Percentiles rank a stretch among this genome's conserved stretches.
Evolutionary conservation across 2,329 filamentous ascomycete genomes (phyloP).

Genomic region (Diaporthe sp.): DNA sequence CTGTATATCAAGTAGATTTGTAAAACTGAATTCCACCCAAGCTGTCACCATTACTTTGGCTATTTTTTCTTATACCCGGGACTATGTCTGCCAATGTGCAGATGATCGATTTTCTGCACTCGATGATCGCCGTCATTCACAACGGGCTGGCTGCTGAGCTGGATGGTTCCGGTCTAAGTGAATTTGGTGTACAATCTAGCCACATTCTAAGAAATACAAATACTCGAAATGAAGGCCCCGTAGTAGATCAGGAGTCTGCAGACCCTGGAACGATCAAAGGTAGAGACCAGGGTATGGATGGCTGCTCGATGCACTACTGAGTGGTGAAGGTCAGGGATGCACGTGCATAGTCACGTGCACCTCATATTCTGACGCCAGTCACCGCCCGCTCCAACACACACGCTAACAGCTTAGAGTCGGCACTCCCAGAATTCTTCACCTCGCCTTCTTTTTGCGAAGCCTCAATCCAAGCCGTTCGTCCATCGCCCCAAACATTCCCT

Average conservation of each 20-base stretch:
- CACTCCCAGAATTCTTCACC: background rate
- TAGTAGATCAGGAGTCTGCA: background rate
- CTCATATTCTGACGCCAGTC: background rate
- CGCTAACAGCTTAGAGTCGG: background rate
- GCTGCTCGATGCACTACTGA: too few species aligned
- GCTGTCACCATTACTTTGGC: background rate
- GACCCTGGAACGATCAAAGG: too few species aligned
- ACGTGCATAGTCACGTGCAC: background rate
- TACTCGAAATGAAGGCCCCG: background rate
- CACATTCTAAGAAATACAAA: rapidly evolving
- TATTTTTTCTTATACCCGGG: too few species aligned
- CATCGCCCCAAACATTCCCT: constrained; percentile 8
- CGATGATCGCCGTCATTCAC: background rate
- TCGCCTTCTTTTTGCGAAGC: background rate
- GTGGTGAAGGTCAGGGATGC: background rate
- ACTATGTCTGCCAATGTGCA: too few species aligned
- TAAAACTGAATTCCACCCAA: background rate
- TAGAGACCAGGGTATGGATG: background rate
- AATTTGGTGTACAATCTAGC: background rate
- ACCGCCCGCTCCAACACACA: constrained; percentile 4
- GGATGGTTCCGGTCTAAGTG: background rate
- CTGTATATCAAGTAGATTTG: constrained; percentile 20
- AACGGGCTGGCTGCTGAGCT: background rate
- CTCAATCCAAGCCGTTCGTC: background rate
- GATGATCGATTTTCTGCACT: background rate